Base-by-base conservation (phyloP, 2,329 filamentous ascomycete genomes). In the Paracamarosporium sp. region DNA sequence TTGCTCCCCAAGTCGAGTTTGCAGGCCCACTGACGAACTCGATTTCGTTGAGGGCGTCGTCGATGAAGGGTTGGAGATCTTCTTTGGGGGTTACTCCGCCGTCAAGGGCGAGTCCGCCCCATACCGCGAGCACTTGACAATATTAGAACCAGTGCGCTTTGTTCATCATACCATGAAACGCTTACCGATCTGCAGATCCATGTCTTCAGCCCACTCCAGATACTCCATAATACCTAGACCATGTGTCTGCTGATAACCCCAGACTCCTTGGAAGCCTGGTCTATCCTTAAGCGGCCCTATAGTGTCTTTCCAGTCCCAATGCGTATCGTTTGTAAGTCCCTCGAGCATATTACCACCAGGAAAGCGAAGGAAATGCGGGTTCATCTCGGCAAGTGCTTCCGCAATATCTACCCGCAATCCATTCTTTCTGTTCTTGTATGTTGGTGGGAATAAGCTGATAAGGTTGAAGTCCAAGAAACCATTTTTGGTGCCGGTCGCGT, bases 371-470 rank as follows among this genome's bases (percentile, higher is more conserved):
- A 83, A 82, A 58, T 69, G 75, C 65, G 80, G 75, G 44, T 77
- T 77, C 58, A 80, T 68, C 41, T 74, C 78, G 28, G 71, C 70
- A 43, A 81, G 72, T 15, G 78, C 78, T 58, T 85, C 75, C 46
- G 80, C 81, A 43, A 85, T 72, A 55, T 85, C 83, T 33, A 78
- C 71, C 8, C 82, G 76, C 40, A 84, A 69, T 17, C 83, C 83
- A 63, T 85, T 85, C 51, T 78, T 77, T 17, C 82, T 76, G 58
- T 79, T 67, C 50, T 84, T 84, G 78, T 81, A 85, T 0, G 83
- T 85, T 4, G 82, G 82, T 1, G 82, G 82, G 70, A 85, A 85
- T 35, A 85, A 68, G 48, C 79, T 82, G 58, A 85, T 81, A 17
- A 85, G 69, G 57, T 82, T 81, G 70, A 86, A 84, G 53, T 74